Evolutionary conservation across 108 stramenopile genomes (phyloP).

Genomic region (Cylindrotheca fusiformis): DNA sequence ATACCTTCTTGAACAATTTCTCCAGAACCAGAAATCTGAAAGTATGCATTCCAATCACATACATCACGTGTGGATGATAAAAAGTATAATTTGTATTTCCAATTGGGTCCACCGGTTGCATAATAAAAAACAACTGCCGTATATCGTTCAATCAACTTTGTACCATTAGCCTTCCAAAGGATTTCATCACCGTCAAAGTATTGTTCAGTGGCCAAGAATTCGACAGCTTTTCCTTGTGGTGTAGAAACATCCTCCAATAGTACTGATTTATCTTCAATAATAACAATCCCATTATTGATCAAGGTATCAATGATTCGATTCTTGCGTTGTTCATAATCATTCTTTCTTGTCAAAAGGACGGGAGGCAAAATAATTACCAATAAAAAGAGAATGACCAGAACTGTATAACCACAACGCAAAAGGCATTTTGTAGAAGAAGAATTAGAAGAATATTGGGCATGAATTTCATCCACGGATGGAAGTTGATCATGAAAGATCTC

Average conservation of each 20-base stretch:
- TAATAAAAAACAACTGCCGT: constrained; percentile 20
- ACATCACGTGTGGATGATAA: constrained; percentile 5
- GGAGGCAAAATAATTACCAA: not conserved
- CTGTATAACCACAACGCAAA: not conserved
- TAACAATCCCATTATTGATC: constrained; percentile 2
- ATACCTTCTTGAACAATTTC: constrained; percentile 2
- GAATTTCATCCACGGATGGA: constrained; percentile 7
- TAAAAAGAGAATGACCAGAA: not conserved
- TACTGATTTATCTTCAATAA: too few species aligned
- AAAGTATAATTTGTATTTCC: constrained; percentile 12
- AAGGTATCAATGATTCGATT: constrained; percentile 9
- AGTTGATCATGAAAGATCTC: constrained; percentile 10
- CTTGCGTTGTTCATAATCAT: not conserved
- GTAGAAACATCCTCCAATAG: not conserved
- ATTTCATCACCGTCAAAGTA: not conserved
- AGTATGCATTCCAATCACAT: constrained; percentile 5
- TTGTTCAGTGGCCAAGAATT: constrained; percentile 12
- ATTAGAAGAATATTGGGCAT: not conserved
- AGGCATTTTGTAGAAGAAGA: not conserved
- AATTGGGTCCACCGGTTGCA: constrained; percentile 16
- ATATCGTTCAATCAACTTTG: constrained; percentile 20
- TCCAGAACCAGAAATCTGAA: not conserved
- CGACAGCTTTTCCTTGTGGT: constrained; percentile 2
- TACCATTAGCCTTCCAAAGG: not conserved
- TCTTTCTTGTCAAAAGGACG: not conserved